Base-by-base conservation (phyloP, 805 yeast genomes). In the Cyberlindnera petersonii region DNA sequence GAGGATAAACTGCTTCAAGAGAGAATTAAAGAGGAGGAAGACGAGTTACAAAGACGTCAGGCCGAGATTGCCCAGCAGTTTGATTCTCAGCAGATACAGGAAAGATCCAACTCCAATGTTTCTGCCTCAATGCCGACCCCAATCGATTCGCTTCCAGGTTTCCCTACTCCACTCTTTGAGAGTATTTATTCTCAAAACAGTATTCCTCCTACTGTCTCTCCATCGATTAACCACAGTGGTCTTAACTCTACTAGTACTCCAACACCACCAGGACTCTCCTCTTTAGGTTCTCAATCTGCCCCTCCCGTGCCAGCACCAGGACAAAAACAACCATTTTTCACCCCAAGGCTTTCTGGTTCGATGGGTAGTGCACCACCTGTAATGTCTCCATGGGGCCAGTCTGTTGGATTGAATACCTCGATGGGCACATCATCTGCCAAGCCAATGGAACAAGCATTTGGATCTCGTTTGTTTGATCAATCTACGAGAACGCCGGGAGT, bases 341-440 rank as follows among this genome's bases (percentile, higher is more conserved):
- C 42, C 19, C 47, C 46, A 16, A 33, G 39, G 21, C 31, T 22
- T 6, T n/a, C 30, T 9, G 34, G 26, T 20, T 16, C 37, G 20
- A 33, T 26, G 28, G 21, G n/a, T n/a, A n/a, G 16, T 8, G 33
- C 31, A 9, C 28, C 47, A 11, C 28, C 41, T 21, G 22, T 24
- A 11, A 18, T 29, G 14, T 28, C 39, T 31, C 39, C 49, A 20
- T 28, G 43, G 39, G 37, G 39, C 26, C 24, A 26, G 14, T 23
- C 31, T 11, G 34, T 24, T 24, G 16, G 23, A 16, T 11, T 27
- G 23, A 32, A 32, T 15, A 18, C 28, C 16, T 14, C 28, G 14
- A 24, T 22, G 11, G 35, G 29, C 14, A 5, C 43, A 4, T 24
- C 43, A 3, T 23, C 37, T 27, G 32, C 16, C 14, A 31, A 27